Conservation (phyloP, 768 basidiomycete species). For the Phaeotremella skinneri region DNA sequence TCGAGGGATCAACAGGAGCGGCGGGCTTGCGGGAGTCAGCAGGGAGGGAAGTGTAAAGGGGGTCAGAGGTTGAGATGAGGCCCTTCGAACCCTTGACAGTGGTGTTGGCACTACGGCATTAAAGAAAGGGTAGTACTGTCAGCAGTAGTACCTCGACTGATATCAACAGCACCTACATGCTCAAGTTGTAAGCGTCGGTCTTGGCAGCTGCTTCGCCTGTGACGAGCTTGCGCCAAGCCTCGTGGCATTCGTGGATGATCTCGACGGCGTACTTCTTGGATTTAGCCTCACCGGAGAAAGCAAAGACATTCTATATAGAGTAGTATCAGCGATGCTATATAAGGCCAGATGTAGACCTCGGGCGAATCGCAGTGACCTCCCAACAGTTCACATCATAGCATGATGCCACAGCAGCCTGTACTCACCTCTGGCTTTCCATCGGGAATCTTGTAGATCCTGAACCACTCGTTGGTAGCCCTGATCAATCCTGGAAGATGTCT, state of each 20-base stretch:
- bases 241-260: conserved; percentile 98
- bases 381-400: neutral
- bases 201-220: conserved; percentile 71
- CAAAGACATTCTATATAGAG: conserved; percentile 76
- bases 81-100: conserved; percentile 73
- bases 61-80: conserved; percentile 63
- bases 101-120: conserved; percentile 66
- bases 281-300: conserved; percentile 99
- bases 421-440: conserved; percentile 53
- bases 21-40: conserved; percentile 77
- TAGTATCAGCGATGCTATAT: neutral
- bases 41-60: conserved; percentile 65
- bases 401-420: neutral
- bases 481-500: conserved; percentile 94
- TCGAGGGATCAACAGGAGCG: conserved; percentile 83
- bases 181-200: conserved; percentile 69
- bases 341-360: neutral
- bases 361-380: too few species aligned
- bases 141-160: too few species aligned
- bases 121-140: too few species aligned
- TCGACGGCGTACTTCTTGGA: conserved; percentile 99
- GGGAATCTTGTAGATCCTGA: conserved; percentile 61
- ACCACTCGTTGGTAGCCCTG: conserved; percentile 98
- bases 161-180: conserved; percentile 69
- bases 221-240: conserved; percentile 94